Percentiles rank a stretch among this genome's conserved stretches.
Conservation (phyloP, 2,329 filamentous ascomycete species). For the Apiospora malaysiana region DNA sequence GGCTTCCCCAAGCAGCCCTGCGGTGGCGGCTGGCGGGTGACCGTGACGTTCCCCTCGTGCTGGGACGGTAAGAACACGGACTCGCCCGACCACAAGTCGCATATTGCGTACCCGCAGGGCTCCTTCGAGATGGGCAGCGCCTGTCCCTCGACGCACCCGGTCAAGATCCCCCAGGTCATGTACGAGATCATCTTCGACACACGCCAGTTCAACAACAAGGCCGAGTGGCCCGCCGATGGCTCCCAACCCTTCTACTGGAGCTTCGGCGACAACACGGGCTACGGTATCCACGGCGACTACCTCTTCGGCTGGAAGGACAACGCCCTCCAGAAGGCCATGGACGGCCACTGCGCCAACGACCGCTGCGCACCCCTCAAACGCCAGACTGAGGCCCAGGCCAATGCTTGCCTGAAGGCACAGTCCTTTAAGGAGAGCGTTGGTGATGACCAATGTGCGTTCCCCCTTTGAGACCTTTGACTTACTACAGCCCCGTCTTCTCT, state of each 20-base stretch:
- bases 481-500: not conserved
- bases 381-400: constrained; percentile 38
- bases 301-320: constrained; percentile 47
- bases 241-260: constrained; percentile 39
- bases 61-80: constrained; percentile 44
- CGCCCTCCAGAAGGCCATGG: constrained; percentile 43
- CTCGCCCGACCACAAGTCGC: constrained; percentile 40
- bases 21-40: not conserved
- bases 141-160: constrained; percentile 39
- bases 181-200: constrained; percentile 50
- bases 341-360: constrained; percentile 42
- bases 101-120: constrained; percentile 38
- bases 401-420: constrained; percentile 38
- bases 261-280: constrained; percentile 43
- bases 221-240: constrained; percentile 43
- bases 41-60: constrained; percentile 28
- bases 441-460: constrained; percentile 24
- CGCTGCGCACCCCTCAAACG: constrained; percentile 38
- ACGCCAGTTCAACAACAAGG: constrained; percentile 40
- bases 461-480: not conserved
- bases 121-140: constrained; percentile 37
- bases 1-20: constrained; percentile 36
- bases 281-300: constrained; percentile 46
- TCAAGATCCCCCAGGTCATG: constrained; percentile 47
- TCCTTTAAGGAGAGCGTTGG: constrained; percentile 34